Percentiles rank a stretch among this genome's conserved stretches.
phyloP scores from a whole-genome alignment of 805 yeast genomes.

The Barnettozyma sucrosica region DNA sequence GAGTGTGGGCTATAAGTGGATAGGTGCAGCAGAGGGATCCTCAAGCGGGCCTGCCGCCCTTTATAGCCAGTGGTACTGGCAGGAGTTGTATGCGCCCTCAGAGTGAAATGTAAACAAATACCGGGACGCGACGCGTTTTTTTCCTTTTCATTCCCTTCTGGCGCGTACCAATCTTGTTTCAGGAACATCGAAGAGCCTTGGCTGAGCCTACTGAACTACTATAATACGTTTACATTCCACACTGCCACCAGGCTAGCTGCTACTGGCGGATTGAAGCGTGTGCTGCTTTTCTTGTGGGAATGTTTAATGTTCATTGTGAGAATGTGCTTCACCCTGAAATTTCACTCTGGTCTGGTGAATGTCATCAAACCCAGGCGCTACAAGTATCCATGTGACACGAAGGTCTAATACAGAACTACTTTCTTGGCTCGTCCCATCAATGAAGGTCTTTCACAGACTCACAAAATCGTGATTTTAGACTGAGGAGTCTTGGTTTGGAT shows the following conservation, averaged over 20 bases:
- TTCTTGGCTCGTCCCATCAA: neutral
- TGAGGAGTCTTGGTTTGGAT: too few relatives aligned
- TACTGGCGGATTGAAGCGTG: too few relatives aligned
- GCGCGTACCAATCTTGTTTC: neutral
- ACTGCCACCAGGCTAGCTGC: neutral
- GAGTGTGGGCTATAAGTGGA: neutral
- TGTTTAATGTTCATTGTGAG: too few relatives aligned
- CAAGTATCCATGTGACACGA: too few relatives aligned
- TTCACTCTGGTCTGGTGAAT: too few relatives aligned
- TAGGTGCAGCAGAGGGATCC: neutral
- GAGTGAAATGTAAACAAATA: neutral
- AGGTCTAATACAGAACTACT: neutral
- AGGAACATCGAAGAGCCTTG: neutral
- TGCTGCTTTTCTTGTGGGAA: too few relatives aligned
- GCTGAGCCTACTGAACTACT: neutral
- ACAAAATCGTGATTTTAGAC: too few relatives aligned
- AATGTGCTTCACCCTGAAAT: too few relatives aligned
- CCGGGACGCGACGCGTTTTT: neutral
- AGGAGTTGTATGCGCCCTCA: neutral
- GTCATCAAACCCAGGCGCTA: too few relatives aligned
- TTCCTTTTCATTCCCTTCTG: neutral
- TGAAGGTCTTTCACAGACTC: too few relatives aligned
- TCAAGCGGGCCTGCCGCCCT: neutral
- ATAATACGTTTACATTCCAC: neutral
- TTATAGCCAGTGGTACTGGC: neutral